phyloP scores from a whole-genome alignment of 2,329 filamentous ascomycete species.

The Delphinella strobiligena region DNA sequence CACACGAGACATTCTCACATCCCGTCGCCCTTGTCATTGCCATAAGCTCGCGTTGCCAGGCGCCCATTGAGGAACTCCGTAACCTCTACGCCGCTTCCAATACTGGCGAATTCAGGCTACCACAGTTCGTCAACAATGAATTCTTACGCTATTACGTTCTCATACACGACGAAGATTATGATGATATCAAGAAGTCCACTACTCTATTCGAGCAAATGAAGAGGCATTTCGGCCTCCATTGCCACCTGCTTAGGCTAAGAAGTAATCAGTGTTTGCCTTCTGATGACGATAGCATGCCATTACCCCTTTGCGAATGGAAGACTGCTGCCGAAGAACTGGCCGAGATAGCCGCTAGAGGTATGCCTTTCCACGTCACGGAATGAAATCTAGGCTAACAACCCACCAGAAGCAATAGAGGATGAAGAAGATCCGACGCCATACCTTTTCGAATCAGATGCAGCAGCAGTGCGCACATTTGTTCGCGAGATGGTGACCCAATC shows the following conservation, averaged over 20 bases:
- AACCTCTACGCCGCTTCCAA: constrained; percentile 77
- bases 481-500: constrained; percentile 94
- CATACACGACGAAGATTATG: constrained; percentile 89
- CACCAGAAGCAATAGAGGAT: constrained; percentile 44
- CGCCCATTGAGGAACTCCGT: constrained; percentile 77
- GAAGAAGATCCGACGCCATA: constrained; percentile 62
- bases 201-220: constrained; percentile 97
- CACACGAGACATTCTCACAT: constrained; percentile 89
- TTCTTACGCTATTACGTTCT: constrained; percentile 94
- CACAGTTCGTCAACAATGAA: constrained; percentile 79
- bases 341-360: constrained; percentile 55
- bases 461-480: constrained; percentile 77
- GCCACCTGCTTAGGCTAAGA: constrained; percentile 75
- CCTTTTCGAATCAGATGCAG: constrained; percentile 85
- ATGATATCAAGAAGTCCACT: constrained; percentile 84
- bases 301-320: constrained; percentile 80
- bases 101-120: constrained; percentile 59
- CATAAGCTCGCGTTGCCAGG: constrained; percentile 76
- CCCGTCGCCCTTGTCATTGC: constrained; percentile 91
- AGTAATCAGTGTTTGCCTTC: constrained; percentile 77
- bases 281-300: constrained; percentile 76
- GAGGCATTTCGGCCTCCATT: constrained; percentile 90
- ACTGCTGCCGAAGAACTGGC: constrained; percentile 74
- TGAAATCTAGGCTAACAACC: constrained; percentile 3
- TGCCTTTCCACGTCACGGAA: constrained; percentile 4